Evolutionary conservation across 2,329 filamentous ascomycete species (phyloP).

Genomic region (Epichloe scottii): DNA sequence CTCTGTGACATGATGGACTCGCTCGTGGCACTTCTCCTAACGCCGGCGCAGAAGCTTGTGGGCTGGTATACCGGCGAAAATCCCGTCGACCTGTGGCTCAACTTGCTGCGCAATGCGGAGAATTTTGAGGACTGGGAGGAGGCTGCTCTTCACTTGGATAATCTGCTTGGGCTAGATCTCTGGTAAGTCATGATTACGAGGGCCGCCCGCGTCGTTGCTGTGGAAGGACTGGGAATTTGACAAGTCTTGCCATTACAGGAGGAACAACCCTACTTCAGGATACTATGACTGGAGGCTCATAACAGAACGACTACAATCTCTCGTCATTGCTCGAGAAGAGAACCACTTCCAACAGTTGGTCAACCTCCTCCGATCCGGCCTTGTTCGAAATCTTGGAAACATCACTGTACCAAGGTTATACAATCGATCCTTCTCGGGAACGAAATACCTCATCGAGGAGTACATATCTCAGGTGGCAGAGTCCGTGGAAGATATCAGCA

Average conservation of each 20-base stretch:
- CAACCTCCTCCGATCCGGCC: constrained; percentile 66
- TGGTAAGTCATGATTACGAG: constrained; percentile 41
- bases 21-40: constrained; percentile 10
- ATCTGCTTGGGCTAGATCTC: constrained; percentile 64
- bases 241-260: constrained; percentile 35
- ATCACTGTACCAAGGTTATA: constrained; percentile 74
- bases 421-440: constrained; percentile 75
- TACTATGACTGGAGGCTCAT: constrained; percentile 84
- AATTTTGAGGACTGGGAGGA: constrained; percentile 79
- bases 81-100: constrained; percentile 51
- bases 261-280: constrained; percentile 66
- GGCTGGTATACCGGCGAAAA: constrained; percentile 56
- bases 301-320: constrained; percentile 57
- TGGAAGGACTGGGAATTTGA: not conserved
- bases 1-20: constrained; percentile 9
- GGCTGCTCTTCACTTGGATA: constrained; percentile 72
- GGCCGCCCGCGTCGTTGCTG: no score
- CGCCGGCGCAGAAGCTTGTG: constrained; percentile 46
- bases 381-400: constrained; percentile 80
- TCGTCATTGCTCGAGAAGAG: constrained; percentile 56
- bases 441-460: constrained; percentile 81
- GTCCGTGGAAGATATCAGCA: constrained; percentile 64
- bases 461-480: constrained; percentile 78
- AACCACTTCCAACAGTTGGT: constrained; percentile 63
- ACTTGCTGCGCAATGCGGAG: constrained; percentile 51